Base-by-base conservation (phyloP, 805 yeast genomes). In the Suhomyces emberorum region DNA sequence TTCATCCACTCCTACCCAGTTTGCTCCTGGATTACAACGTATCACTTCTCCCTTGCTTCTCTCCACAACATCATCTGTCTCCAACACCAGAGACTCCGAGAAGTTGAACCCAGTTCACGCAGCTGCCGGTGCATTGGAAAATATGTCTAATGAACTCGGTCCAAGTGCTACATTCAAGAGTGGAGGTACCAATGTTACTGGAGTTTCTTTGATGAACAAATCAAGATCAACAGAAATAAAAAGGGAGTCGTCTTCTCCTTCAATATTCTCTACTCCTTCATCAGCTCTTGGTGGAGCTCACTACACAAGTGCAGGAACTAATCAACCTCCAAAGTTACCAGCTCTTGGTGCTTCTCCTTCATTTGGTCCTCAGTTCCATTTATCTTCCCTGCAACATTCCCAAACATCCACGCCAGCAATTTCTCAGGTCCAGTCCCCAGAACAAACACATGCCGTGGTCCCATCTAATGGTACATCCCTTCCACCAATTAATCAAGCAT, bases 1-100 rank as follows among this genome's bases (percentile, higher is more conserved):
- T 5, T 66, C 77, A 3, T 77, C 83, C 0, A 79, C 84, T 2
- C 87, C 87, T 11, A 74, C 84, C 2, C 84, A 79, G 49, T 81
- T 77, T 66, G 84, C 83, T 20, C 77, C 83, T 0, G 80, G 80
- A 28, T 57, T 81, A 34, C 74, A 76, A 42, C 57, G 79, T 23
- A 79, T 81, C 39, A 80, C 86, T 0, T 78, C 84, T 11, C 87
- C 87, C 0, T 60, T 81, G 34, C 57, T 81, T 41, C 63, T 81
- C 29, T 73, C 81, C 6, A 75, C 80, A 11, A 46, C 77, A 16
- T 48, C 75, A 27, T 66, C 64, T 39, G 57, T 59, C 52, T 73
- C 59, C 51, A 72, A 47, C 59, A 59, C 69, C 1, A 56, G 71
- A 35, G 37, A 34, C 8, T 49, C 51, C 6, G 39, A 47, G 3